Percentiles rank a stretch among this genome's conserved stretches.
phyloP scores from a whole-genome alignment of 805 yeast genomes.

The Kluyveromyces starmeri region DNA sequence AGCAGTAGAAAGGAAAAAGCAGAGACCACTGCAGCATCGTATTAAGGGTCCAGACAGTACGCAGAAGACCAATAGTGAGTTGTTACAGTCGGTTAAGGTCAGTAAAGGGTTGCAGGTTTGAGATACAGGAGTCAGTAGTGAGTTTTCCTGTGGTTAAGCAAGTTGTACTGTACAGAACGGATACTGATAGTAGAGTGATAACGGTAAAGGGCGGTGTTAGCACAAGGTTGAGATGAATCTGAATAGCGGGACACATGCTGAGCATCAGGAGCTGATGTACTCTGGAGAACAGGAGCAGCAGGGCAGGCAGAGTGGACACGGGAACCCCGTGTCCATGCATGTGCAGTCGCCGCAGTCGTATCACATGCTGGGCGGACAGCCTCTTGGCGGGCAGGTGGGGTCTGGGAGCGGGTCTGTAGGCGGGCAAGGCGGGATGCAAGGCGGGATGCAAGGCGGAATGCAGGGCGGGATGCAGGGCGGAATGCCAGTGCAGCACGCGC shows the following conservation, averaged over 20 bases:
- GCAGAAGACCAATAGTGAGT: too few species aligned
- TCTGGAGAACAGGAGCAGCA: constrained; percentile 15
- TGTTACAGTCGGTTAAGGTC: too few species aligned
- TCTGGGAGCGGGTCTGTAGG: constrained; percentile 3
- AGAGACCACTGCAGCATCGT: too few species aligned
- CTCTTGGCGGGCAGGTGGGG: not conserved
- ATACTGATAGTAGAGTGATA: too few species aligned
- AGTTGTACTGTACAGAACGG: too few species aligned
- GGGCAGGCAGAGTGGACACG: constrained; percentile 6
- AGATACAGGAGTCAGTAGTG: too few species aligned
- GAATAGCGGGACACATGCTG: constrained; percentile 1
- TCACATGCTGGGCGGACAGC: constrained; percentile 5
- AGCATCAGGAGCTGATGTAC: constrained; percentile 12
- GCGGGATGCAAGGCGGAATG: constrained; percentile 11
- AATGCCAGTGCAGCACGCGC: too few species aligned
- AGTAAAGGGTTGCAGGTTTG: too few species aligned
- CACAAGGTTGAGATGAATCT: constrained; percentile 1
- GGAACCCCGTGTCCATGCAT: constrained; percentile 1
- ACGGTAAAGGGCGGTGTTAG: too few species aligned
- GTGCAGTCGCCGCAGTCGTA: constrained; percentile 4
- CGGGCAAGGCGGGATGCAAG: constrained; percentile 8
- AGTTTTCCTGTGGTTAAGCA: too few species aligned
- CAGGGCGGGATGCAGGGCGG: not conserved
- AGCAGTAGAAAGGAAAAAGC: too few species aligned
- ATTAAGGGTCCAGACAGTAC: too few species aligned